Evolutionary conservation across 2,329 filamentous ascomycete genomes (phyloP), one percentile per base, ranked within the genome.

Genomic region (Aspergillus versicolor): DNA sequence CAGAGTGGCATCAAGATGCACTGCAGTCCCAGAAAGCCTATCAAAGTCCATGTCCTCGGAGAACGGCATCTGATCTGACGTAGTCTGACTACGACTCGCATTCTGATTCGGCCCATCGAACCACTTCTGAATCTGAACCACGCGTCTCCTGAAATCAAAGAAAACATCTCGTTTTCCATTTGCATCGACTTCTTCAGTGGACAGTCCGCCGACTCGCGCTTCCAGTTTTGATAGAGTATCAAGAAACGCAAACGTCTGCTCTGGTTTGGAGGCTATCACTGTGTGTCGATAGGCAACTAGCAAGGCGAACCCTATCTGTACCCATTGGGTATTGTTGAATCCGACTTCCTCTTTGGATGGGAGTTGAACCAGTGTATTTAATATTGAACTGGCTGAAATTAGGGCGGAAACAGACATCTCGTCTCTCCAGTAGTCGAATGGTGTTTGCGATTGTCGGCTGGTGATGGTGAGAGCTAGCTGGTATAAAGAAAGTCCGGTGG

Each of bases 291-390:
- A 64, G 3, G 56, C 54, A 19, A 66, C 45, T 9, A 69, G 55
- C 55, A 68, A 68, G 17, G 46, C 50, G 56, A 76, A 75, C 1
- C 67, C 72, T 13, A 76, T 53, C 54, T 77, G 75, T 3, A 77
- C 65, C 74, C 75, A 77, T 57, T 77, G 70, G 1, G 70, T 66
- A 49, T 77, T 76, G 32, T 70, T 75, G 21, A 77, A 67, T 1
- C 63, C 63, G 49, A 69, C 65, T 55, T 76, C 74, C 6, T 67
- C 64, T 32, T 67, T 66, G 8, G 65, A 59, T 8, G 74, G 74
- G 1, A 77, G 63, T 54, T 67, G 69, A 12, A 76, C 59, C 44
- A 73, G 75, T 13, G 41, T 17, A 6, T 34, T 47, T 5, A 37
- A 12, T 13, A 37, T 37, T 6, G 32, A 37, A 15, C 13, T 37